A percentile compares a stretch with the other conserved stretches of the same genome.
Evolutionary conservation across 2,329 filamentous ascomycete genomes (phyloP).

Genomic region (Chalaropsis ovoidea): DNA sequence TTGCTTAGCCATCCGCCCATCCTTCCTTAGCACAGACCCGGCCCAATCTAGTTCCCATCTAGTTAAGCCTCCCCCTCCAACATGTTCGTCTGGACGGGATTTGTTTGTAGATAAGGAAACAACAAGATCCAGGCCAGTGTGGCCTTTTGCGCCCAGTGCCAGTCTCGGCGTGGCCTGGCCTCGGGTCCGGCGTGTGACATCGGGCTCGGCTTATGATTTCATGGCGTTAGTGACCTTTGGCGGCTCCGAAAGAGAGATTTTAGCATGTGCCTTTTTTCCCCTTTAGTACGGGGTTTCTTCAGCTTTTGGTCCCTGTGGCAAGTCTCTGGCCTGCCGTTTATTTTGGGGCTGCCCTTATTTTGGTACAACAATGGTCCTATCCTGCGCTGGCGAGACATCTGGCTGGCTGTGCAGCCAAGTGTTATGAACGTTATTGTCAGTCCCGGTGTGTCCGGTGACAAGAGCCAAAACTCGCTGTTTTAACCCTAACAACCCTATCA

Average conservation of each 20-base stretch:
- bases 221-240: neutral
- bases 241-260: neutral
- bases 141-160: too few relatives aligned
- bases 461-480: neutral
- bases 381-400: neutral
- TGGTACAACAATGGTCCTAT: neutral
- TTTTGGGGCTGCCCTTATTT: neutral
- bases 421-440: neutral
- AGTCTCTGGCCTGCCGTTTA: neutral
- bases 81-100: too few relatives aligned
- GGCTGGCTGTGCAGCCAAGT: neutral
- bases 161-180: too few relatives aligned
- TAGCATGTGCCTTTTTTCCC: neutral
- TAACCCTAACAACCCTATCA: neutral
- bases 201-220: too few relatives aligned
- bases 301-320: neutral
- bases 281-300: neutral
- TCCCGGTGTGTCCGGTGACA: neutral
- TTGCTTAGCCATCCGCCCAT: too few relatives aligned
- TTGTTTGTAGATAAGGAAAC: too few relatives aligned
- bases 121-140: too few relatives aligned
- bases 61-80: too few relatives aligned
- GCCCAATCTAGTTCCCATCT: too few relatives aligned
- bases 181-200: too few relatives aligned
- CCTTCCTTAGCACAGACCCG: too few relatives aligned